Evolutionary conservation across 108 stramenopile genomes (phyloP), one percentile per base, ranked within the genome.

Genomic region (Licmophora abbreviata): DNA sequence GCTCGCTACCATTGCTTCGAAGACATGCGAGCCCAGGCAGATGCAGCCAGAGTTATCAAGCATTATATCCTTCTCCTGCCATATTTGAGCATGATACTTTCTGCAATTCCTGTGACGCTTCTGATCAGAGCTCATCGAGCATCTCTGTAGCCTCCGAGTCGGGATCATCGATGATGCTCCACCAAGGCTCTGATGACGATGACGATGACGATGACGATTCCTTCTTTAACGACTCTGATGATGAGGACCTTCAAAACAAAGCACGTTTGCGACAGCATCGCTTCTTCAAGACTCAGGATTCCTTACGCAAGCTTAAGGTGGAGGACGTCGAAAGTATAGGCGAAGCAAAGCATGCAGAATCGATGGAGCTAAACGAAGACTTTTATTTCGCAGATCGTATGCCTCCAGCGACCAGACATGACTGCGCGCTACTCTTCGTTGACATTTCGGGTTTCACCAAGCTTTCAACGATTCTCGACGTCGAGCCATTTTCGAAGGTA

Each of bases 401-500:
- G 29, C 48, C 48, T 32, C 48, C 48, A n/a, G 48, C 48, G 15
- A 50, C 48, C 4, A 50, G 48, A 32, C 48, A 50, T 38, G 59
- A 59, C 22, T 48, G 59, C 48, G 53, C 53, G 10, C 22, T 60
- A 15, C 11, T 64, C n/a, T 59, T 63, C 32, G 48, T 63, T 31
- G 62, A 69, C 24, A 49, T 57, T 43, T 60, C 59, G 29, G 56
- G 57, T 0, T 93, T 93, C 38, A 93, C 92, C 17, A 74, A 71
- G 49, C 69, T 93, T 9, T 77, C 83, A 9, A 61, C 64, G 12
- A 54, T 57, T 7, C 63, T 93, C 8, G 85, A 88, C 40, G 71
- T 80, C 3, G 92, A 93, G 52, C 46, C 53, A 38, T 48, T 88
- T 25, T 79, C 77, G 1, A 69, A 71, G 54, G 63, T 71, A 24